Evolutionary conservation across 2,329 filamentous ascomycete genomes (phyloP).

Genomic region (Fusarium acutatum): DNA sequence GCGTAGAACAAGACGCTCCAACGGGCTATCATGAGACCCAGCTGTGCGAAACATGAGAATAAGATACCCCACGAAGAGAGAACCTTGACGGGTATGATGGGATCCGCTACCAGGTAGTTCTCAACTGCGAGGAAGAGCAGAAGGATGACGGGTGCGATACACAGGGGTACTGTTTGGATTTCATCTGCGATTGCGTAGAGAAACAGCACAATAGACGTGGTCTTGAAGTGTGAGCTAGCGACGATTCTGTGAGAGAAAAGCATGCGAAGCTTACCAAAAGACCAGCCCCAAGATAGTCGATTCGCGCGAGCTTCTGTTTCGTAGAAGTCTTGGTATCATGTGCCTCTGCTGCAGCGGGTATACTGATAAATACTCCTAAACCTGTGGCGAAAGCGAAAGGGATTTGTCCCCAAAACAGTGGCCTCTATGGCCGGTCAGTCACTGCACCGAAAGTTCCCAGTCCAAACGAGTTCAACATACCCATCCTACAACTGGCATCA

Average conservation of each 20-base stretch:
- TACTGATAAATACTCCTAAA: conserved; percentile 68
- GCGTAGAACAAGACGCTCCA: conserved; percentile 85
- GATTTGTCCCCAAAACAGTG: conserved; percentile 77
- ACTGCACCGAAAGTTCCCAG: not conserved
- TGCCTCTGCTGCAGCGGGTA: conserved; percentile 57
- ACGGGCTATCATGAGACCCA: conserved; percentile 81
- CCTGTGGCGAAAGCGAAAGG: conserved; percentile 71
- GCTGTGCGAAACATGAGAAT: conserved; percentile 76
- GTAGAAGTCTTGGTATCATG: conserved; percentile 43
- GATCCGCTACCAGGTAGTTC: conserved; percentile 68
- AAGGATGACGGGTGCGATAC: conserved; percentile 63
- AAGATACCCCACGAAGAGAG: conserved; percentile 75
- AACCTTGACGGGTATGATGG: conserved; percentile 77
- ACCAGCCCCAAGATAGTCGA: conserved; percentile 79
- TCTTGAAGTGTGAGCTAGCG: conserved; percentile 50
- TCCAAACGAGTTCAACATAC: conserved; percentile 53
- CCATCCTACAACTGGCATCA: conserved; percentile 74
- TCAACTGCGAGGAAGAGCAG: conserved; percentile 70
- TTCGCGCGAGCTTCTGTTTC: conserved; percentile 64
- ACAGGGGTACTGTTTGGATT: conserved; percentile 67
- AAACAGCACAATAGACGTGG: conserved; percentile 72
- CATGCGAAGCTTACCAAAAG: conserved; percentile 62
- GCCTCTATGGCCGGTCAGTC: conserved; percentile 58
- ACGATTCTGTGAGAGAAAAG: not conserved
- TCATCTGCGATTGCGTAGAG: conserved; percentile 74